Conservation (phyloP, 495 filamentous ascomycete species). For the Aspergillus ellipticus region DNA sequence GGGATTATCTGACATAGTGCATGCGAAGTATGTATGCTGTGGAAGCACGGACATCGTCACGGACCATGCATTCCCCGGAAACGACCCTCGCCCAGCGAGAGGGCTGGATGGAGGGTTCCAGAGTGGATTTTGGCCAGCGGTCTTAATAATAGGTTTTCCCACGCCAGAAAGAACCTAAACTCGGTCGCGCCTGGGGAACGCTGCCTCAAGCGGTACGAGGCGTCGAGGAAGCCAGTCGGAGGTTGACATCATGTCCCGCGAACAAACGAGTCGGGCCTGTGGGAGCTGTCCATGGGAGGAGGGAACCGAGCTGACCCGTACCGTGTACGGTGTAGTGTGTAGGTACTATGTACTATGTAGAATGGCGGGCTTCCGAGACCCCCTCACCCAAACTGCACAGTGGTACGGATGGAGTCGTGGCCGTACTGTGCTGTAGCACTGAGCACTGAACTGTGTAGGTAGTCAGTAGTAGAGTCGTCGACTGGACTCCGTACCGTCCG, state of each 20-base stretch:
- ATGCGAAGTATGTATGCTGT: neutral
- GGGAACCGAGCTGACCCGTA: neutral
- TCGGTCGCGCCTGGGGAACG: neutral
- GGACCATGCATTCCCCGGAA: slow-evolving; percentile 23
- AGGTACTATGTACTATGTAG: neutral
- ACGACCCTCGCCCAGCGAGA: slow-evolving; percentile 3
- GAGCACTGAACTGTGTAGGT: neutral
- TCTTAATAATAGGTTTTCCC: neutral
- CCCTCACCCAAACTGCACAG: too few relatives aligned
- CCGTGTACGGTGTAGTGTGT: neutral
- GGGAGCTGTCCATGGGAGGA: neutral
- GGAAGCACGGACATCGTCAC: slow-evolving; percentile 30
- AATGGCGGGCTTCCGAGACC: too few relatives aligned
- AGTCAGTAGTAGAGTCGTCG: neutral
- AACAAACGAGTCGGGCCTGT: neutral
- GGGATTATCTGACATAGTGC: neutral
- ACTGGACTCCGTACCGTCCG: neutral
- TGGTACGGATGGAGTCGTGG: too few relatives aligned
- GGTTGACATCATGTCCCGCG: neutral
- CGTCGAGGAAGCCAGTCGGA: neutral
- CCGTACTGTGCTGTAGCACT: too few relatives aligned
- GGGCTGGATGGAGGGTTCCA: neutral
- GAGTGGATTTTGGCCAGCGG: neutral
- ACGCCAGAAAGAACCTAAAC: neutral
- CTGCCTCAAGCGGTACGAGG: neutral